Percentiles rank a stretch among this genome's conserved stretches.
Evolutionary conservation across 139 green algal species (phyloP).

Genomic region (Chlamydomonas applanata): DNA sequence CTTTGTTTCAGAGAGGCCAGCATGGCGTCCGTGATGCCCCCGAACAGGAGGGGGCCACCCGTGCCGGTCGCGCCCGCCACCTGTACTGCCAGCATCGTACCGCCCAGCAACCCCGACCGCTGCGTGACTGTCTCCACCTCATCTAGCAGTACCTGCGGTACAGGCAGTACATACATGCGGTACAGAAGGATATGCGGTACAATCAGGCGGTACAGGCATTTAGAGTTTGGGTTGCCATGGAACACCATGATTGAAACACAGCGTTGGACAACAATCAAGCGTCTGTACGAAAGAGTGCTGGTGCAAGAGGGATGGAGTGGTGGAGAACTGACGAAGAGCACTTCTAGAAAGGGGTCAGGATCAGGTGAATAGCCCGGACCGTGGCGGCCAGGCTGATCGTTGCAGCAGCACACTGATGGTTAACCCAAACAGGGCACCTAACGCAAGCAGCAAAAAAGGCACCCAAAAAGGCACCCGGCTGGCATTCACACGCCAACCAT

Average conservation of each 20-base stretch:
- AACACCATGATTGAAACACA: too few relatives aligned
- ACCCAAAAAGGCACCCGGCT: neutral
- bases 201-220: too few relatives aligned
- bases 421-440: neutral
- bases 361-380: too few relatives aligned
- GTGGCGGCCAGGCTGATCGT: neutral
- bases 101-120: slow-evolving; percentile 12
- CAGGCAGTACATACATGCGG: neutral
- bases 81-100: neutral
- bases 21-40: slow-evolving; percentile 24
- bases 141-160: slow-evolving; percentile 10
- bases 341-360: too few relatives aligned
- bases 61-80: slow-evolving; percentile 8
- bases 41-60: slow-evolving; percentile 24
- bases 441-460: neutral
- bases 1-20: slow-evolving; percentile 22
- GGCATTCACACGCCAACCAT: neutral
- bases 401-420: neutral
- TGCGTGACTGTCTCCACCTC: slow-evolving; percentile 24
- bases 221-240: too few relatives aligned
- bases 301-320: too few relatives aligned
- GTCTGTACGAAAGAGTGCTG: too few relatives aligned
- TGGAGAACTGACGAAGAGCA: too few relatives aligned
- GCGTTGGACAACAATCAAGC: too few relatives aligned
- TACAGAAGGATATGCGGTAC: too few relatives aligned